phyloP scores from a whole-genome alignment of 495 filamentous ascomycete genomes.

The Pyronema omphalodes region DNA sequence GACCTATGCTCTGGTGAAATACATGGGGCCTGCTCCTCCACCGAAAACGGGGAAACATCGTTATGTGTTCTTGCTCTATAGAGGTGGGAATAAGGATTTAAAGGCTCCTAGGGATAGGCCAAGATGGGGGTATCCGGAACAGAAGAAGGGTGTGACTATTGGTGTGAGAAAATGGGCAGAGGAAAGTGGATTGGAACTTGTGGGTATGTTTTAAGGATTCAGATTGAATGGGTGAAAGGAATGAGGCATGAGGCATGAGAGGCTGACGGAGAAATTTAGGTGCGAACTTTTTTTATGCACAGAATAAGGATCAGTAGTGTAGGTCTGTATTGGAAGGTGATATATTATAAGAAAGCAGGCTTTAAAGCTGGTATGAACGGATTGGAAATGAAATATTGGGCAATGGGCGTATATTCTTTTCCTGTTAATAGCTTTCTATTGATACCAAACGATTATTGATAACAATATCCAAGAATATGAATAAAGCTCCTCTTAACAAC shows the following conservation, averaged over 20 bases:
- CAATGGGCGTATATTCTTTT: too few relatives aligned
- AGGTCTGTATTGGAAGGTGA: too few relatives aligned
- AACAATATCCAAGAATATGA: too few relatives aligned
- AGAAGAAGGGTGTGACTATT: conserved; percentile 26
- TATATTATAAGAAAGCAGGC: too few relatives aligned
- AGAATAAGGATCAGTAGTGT: conserved; percentile 42
- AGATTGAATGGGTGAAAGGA: too few relatives aligned
- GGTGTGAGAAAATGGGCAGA: conserved; percentile 43
- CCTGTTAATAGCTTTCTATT: too few relatives aligned
- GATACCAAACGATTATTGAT: too few relatives aligned
- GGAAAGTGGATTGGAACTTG: conserved; percentile 39
- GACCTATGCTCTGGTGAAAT: conserved; percentile 33
- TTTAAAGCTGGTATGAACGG: too few relatives aligned
- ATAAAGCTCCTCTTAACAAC: too few relatives aligned
- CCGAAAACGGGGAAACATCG: conserved; percentile 47
- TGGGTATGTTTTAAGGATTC: conserved; percentile 33
- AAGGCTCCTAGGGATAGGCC: conserved; percentile 38
- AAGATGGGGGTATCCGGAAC: conserved; percentile 42
- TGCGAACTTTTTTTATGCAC: conserved; percentile 48
- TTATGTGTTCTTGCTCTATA: conserved; percentile 46
- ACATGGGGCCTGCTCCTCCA: conserved; percentile 44
- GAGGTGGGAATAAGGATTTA: conserved; percentile 26
- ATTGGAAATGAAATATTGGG: too few relatives aligned
- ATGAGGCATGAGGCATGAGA: too few relatives aligned
- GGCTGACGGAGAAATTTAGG: conserved; percentile 25